Evolutionary conservation across 1,284 basidiomycete species (phyloP).

Genomic region (Volvariella volvacea): DNA sequence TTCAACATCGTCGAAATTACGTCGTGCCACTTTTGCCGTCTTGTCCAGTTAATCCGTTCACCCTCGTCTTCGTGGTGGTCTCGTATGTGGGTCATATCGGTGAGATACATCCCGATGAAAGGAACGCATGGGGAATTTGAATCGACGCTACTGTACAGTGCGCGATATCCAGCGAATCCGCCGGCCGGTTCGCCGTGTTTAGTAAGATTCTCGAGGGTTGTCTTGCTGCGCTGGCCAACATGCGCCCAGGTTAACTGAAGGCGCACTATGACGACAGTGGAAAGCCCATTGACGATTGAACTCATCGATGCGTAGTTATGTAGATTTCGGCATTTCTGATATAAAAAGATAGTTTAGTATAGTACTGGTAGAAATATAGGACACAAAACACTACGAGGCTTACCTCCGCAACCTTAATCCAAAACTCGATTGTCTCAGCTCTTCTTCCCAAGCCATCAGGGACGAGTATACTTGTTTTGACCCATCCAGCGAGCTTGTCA

Average conservation of each 20-base stretch:
- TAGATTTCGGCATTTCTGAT: conserved; percentile 56
- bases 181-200: conserved; percentile 52
- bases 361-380: conserved; percentile 1
- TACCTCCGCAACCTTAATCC: conserved; percentile 75
- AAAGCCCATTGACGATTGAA: conserved; percentile 57
- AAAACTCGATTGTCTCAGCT: conserved; percentile 58
- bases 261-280: conserved; percentile 48
- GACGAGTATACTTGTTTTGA: conserved; percentile 53
- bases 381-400: conserved; percentile 14
- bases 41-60: conserved; percentile 42
- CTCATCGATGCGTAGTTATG: conserved; percentile 67
- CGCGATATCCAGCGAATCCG: conserved; percentile 52
- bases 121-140: conserved; percentile 51
- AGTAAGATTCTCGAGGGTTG: conserved; percentile 42
- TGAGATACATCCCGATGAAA: conserved; percentile 57
- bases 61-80: conserved; percentile 42
- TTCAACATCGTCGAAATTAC: conserved; percentile 49
- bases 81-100: conserved; percentile 50
- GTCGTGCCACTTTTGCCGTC: conserved; percentile 52
- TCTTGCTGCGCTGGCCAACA: conserved; percentile 35
- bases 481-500: conserved; percentile 59
- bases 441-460: conserved; percentile 44
- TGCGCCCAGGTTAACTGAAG: conserved; percentile 67
- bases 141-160: conserved; percentile 41
- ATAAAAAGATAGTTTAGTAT: too few relatives aligned